phyloP scores from a whole-genome alignment of 208 protist species.

The Trichomonas gallinae region DNA sequence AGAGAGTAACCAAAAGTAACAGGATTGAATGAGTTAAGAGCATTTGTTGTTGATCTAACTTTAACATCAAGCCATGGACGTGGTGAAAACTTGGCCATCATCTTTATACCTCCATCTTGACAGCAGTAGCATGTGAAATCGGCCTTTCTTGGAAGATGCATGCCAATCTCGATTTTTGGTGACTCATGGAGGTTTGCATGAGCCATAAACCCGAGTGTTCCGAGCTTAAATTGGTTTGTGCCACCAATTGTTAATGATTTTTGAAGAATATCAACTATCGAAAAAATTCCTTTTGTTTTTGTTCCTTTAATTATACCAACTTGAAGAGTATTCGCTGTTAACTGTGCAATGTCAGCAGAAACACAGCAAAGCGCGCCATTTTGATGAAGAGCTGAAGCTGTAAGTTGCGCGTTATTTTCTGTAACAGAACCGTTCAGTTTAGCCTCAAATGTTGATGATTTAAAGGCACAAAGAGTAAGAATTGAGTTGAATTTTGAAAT shows the following conservation, averaged over 20 bases:
- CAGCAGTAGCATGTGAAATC: not conserved
- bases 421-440: not conserved
- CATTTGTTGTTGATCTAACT: not conserved
- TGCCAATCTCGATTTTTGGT: not conserved
- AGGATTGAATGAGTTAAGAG: not conserved
- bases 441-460: not conserved
- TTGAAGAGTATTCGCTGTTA: not conserved
- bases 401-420: not conserved
- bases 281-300: not conserved
- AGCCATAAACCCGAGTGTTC: not conserved
- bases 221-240: not conserved
- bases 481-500: not conserved
- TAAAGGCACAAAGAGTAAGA: not conserved
- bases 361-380: not conserved
- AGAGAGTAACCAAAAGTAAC: not conserved
- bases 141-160: not conserved
- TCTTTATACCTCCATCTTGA: not conserved
- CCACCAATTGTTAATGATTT: not conserved
- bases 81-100: not conserved
- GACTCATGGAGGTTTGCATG: not conserved
- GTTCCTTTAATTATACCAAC: not conserved
- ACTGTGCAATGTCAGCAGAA: not conserved
- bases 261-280: not conserved
- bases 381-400: not conserved
- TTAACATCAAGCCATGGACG: not conserved